phyloP scores from a whole-genome alignment of 148 eudicot species.

The Fagopyrum tataricum region DNA sequence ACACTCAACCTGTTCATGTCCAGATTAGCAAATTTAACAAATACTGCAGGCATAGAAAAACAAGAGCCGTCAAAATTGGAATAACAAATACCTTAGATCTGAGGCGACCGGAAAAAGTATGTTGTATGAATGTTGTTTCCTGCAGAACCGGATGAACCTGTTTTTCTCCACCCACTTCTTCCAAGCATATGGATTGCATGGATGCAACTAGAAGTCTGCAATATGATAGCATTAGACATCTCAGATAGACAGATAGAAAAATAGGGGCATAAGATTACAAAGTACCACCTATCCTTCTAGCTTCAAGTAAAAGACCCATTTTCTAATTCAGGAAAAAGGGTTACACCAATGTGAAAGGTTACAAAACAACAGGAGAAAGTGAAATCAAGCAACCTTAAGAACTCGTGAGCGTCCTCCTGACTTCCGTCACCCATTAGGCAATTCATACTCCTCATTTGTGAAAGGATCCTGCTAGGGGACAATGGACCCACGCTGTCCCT shows the following conservation, averaged over 20 bases:
- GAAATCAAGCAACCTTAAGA: constrained; percentile 55
- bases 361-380: neutral
- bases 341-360: neutral
- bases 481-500: constrained; percentile 70
- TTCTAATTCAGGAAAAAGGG: neutral
- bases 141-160: constrained; percentile 69
- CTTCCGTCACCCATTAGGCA: constrained; percentile 87
- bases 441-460: constrained; percentile 62
- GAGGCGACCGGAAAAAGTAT: constrained; percentile 84
- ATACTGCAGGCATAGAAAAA: neutral
- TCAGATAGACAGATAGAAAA: neutral
- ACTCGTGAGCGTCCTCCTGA: constrained; percentile 99
- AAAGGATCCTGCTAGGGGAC: constrained; percentile 68
- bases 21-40: neutral
- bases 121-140: constrained; percentile 84
- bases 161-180: constrained; percentile 80
- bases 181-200: constrained; percentile 90
- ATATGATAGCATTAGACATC: constrained; percentile 1
- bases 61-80: neutral
- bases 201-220: constrained; percentile 86
- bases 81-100: constrained; percentile 57
- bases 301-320: constrained; percentile 1
- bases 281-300: neutral
- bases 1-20: constrained; percentile 59
- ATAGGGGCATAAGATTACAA: neutral